Percentiles rank a stretch among this genome's conserved stretches.
phyloP scores from a whole-genome alignment of 2,329 filamentous ascomycete species.

The Ascochyta fabae region DNA sequence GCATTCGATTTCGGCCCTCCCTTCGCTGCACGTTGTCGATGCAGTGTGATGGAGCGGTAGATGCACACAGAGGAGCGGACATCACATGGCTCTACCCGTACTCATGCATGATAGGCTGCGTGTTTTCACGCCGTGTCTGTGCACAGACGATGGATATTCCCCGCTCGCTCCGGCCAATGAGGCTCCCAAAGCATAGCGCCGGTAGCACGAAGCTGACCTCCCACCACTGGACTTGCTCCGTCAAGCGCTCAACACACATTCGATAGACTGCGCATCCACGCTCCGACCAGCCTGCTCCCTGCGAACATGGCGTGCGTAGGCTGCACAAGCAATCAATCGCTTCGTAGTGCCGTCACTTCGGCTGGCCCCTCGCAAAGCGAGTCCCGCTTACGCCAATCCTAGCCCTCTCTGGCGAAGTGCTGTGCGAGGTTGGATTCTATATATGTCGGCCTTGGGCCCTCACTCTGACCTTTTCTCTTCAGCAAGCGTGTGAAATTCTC shows the following conservation, averaged over 20 bases:
- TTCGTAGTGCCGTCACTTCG: conserved; percentile 38
- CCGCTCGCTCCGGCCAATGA: conserved; percentile 35
- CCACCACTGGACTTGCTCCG: conserved; percentile 41
- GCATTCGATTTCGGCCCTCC: conserved; percentile 19
- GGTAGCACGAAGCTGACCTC: conserved; percentile 36
- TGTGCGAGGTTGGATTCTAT: conserved; percentile 36
- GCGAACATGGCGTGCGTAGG: conserved; percentile 32
- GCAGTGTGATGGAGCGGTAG: conserved; percentile 42
- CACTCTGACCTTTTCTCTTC: conserved; percentile 50
- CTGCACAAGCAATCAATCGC: conserved; percentile 46
- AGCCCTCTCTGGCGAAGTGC: conserved; percentile 25
- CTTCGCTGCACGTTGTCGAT: conserved; percentile 23
- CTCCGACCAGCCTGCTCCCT: conserved; percentile 37
- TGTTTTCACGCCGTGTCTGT: conserved; percentile 39
- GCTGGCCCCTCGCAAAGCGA: conserved; percentile 31
- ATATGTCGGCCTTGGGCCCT: conserved; percentile 43
- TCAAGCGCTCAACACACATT: conserved; percentile 46
- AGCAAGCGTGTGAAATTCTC: conserved; percentile 59
- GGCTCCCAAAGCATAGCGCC: conserved; percentile 24
- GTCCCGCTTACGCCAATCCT: conserved; percentile 25
- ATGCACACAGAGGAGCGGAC: conserved; percentile 33
- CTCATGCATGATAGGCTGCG: conserved; percentile 29
- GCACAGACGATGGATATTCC: conserved; percentile 29
- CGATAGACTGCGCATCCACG: conserved; percentile 46
- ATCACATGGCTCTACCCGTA: conserved; percentile 36